Conservation (phyloP, 306 rosid species). For the Rosa multiflora region DNA sequence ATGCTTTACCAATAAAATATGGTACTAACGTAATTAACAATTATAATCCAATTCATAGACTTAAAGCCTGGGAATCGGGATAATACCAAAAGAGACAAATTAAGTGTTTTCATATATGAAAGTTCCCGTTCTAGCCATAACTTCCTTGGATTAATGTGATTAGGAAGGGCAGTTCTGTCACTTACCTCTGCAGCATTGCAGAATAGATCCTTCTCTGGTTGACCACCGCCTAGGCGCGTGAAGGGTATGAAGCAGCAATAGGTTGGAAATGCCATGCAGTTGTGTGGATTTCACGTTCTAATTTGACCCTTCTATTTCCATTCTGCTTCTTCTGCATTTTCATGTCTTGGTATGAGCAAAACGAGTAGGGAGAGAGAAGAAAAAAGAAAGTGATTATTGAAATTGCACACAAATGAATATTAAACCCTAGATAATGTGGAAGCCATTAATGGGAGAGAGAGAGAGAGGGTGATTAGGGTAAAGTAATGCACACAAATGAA, state of each 20-base stretch:
- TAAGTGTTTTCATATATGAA: constrained; percentile 10
- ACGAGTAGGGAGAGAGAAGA: not conserved
- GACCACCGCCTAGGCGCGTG: constrained; percentile 62
- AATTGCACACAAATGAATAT: constrained; percentile 5
- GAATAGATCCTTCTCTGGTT: constrained; percentile 24
- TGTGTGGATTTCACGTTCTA: constrained; percentile 58
- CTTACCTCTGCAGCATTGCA: constrained; percentile 13
- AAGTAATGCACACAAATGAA: constrained; percentile 5
- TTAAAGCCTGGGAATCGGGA: constrained; percentile 15
- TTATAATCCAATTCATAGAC: constrained; percentile 11
- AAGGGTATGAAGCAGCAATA: constrained; percentile 9
- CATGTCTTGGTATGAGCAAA: constrained; percentile 11
- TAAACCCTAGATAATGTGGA: constrained; percentile 10
- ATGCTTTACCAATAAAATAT: constrained; percentile 41
- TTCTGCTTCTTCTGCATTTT: constrained; percentile 8
- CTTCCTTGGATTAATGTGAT: not conserved
- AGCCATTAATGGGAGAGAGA: constrained; percentile 33
- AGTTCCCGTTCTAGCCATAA: constrained; percentile 28
- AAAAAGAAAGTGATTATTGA: constrained; percentile 14
- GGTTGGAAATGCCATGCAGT: constrained; percentile 63
- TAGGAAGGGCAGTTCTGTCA: constrained; percentile 31
- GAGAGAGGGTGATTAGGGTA: constrained; percentile 18
- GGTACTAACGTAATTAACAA: constrained; percentile 9
- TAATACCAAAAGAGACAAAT: constrained; percentile 26
- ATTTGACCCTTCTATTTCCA: constrained; percentile 45